A percentile compares a stretch with the other conserved stretches of the same genome.
phyloP scores from a whole-genome alignment of 805 yeast species.

The Zygotorulaspora florentina region DNA sequence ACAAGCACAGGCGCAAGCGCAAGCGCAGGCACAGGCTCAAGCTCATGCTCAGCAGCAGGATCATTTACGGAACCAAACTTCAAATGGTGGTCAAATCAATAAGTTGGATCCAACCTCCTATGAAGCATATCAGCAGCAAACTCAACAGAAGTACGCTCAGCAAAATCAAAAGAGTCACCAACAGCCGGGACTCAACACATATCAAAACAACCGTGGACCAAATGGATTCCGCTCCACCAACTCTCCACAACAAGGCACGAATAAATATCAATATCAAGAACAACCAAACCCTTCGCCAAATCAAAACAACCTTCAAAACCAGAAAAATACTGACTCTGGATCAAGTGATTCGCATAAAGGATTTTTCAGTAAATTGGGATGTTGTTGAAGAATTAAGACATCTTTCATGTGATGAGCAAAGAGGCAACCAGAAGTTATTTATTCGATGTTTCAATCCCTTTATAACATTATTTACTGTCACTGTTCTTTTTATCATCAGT shows the following conservation, averaged over 20 bases:
- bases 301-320: slow-evolving; percentile 10
- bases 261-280: slow-evolving; percentile 19
- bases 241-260: slow-evolving; percentile 18
- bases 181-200: slow-evolving; percentile 12
- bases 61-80: slow-evolving; percentile 15
- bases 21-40: slow-evolving; percentile 15
- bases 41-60: slow-evolving; percentile 13
- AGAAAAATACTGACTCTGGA: slow-evolving; percentile 14
- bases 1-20: slow-evolving; percentile 28
- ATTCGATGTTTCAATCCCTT: not conserved
- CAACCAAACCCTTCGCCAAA: slow-evolving; percentile 19
- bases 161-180: slow-evolving; percentile 27
- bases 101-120: slow-evolving; percentile 42
- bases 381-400: slow-evolving; percentile 24
- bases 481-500: not conserved
- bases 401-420: not conserved
- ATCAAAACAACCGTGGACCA: slow-evolving; percentile 19
- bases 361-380: slow-evolving; percentile 34
- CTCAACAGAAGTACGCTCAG: slow-evolving; percentile 35
- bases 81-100: slow-evolving; percentile 29
- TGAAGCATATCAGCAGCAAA: slow-evolving; percentile 38
- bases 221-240: slow-evolving; percentile 33
- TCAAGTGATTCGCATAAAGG: slow-evolving; percentile 30
- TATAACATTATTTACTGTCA: slow-evolving; percentile 1
- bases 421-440: not conserved